Conservation (phyloP, 306 rosid genomes). For the Medicago arabica region DNA sequence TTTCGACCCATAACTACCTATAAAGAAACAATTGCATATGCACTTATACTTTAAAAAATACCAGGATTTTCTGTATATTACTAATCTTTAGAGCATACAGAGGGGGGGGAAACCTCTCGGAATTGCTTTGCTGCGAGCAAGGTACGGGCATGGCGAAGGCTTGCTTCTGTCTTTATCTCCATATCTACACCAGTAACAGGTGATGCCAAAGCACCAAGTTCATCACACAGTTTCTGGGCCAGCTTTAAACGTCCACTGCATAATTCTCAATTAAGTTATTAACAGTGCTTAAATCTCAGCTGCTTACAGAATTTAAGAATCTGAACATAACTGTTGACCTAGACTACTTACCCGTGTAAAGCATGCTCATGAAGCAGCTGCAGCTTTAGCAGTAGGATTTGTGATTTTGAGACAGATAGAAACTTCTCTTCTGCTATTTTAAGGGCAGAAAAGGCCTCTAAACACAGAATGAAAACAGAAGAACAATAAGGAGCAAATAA, state of each 20-base stretch:
- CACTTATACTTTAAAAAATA: slow-evolving; percentile 26
- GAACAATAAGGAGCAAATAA: slow-evolving; percentile 25
- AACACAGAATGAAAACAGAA: slow-evolving; percentile 35
- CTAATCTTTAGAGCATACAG: slow-evolving; percentile 6
- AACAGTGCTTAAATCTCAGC: slow-evolving; percentile 18
- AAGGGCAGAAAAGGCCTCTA: slow-evolving; percentile 90
- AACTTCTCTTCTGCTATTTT: slow-evolving; percentile 88
- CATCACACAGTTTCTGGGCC: slow-evolving; percentile 92
- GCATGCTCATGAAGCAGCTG: slow-evolving; percentile 94
- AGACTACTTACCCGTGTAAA: slow-evolving; percentile 68
- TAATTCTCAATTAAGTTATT: slow-evolving; percentile 39
- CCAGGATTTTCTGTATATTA: slow-evolving; percentile 13
- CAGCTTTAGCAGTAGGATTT: slow-evolving; percentile 75
- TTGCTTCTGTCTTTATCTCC: slow-evolving; percentile 94
- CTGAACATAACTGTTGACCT: slow-evolving; percentile 26
- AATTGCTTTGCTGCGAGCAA: slow-evolving; percentile 92
- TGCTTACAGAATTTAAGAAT: slow-evolving; percentile 26
- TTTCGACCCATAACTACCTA: slow-evolving; percentile 20
- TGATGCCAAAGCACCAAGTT: slow-evolving; percentile 93
- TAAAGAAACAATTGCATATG: slow-evolving; percentile 19
- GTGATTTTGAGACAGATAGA: slow-evolving; percentile 80
- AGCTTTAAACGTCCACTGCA: slow-evolving; percentile 83
- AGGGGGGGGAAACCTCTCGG: slow-evolving; percentile 70
- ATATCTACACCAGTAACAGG: slow-evolving; percentile 89
- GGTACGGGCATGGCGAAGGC: slow-evolving; percentile 90